Evolutionary conservation across 257 asterid genomes (phyloP).

Genomic region (Lycium barbarum): DNA sequence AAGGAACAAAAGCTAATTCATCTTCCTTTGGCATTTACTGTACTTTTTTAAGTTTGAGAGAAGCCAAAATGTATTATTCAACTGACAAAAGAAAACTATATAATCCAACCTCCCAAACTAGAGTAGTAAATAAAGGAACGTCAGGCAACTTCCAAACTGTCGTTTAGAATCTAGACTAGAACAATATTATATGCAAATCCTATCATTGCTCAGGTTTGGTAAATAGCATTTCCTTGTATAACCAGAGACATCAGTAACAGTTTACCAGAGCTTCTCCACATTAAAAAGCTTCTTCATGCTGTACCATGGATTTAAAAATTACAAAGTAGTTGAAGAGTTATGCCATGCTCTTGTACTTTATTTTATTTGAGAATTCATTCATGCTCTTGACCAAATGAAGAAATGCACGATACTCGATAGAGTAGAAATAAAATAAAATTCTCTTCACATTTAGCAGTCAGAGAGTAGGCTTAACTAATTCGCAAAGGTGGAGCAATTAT

Average conservation of each 20-base stretch:
- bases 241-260: constrained; percentile 1
- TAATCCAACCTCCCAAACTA: neutral
- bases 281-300: neutral
- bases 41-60: neutral
- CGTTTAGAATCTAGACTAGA: neutral
- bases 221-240: constrained; percentile 7
- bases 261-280: neutral
- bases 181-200: neutral
- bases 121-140: neutral
- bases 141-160: neutral
- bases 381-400: neutral
- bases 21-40: neutral
- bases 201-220: neutral
- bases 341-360: neutral
- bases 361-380: neutral
- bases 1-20: neutral
- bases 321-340: constrained; percentile 16
- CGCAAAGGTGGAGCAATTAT: neutral
- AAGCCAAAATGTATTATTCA: constrained; percentile 24
- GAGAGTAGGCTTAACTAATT: neutral
- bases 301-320: neutral
- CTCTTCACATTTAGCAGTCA: neutral
- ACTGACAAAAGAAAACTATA: neutral
- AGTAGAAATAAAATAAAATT: neutral
- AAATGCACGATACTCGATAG: constrained; percentile 11